Evolutionary conservation across 495 filamentous ascomycete species (phyloP), one percentile per base, ranked within the genome.

Genomic region (Daldinia vernicosa): DNA sequence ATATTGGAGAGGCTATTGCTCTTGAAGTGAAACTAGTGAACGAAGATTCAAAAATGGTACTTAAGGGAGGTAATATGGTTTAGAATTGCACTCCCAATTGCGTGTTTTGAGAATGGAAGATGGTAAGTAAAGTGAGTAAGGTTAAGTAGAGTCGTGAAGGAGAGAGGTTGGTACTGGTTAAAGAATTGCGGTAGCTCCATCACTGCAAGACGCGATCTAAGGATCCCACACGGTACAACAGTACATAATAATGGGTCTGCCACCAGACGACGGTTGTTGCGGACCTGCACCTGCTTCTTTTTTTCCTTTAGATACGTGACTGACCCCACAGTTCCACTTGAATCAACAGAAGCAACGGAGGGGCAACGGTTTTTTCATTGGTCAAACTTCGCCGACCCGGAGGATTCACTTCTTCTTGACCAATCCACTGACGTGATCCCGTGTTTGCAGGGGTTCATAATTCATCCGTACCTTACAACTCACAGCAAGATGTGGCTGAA

Each of bases 281-380:
- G 27, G 43, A 45, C 60, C 67, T 69, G 69, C 75, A 75, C 60
- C 45, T 60, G 26, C 66, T 72, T 58, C 51, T 71, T 60, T 59
- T 59, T 57, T 66, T 70, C 63, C 63, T 35, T 35, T 43, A 43
- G 39, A 66, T 62, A 54, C 70, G 61, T 69, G 65, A 73, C 66
- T 50, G n/a, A 55, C 43, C 32, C 72, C 69, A 69, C 74, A 45
- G 37, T 45, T 69, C 66, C 61, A 72, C 72, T 74, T 75, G 24
- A 57, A 62, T 81, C 80, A 84, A 84, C 83, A 84, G 67, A 66
- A 70, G 79, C 81, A 83, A 85, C 83, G 60, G 75, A 80, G 70
- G 76, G 73, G 83, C 83, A 85, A 85, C 82, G 75, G 58, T 9
- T 0, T 19, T 61, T 64, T 76, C 62, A 84, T 85, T 85, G 84